These are phyloP conservation scores for Brettanomyces custersianus DNA, from an alignment of 805 yeast species.

Conservation along the genomic window DNA sequence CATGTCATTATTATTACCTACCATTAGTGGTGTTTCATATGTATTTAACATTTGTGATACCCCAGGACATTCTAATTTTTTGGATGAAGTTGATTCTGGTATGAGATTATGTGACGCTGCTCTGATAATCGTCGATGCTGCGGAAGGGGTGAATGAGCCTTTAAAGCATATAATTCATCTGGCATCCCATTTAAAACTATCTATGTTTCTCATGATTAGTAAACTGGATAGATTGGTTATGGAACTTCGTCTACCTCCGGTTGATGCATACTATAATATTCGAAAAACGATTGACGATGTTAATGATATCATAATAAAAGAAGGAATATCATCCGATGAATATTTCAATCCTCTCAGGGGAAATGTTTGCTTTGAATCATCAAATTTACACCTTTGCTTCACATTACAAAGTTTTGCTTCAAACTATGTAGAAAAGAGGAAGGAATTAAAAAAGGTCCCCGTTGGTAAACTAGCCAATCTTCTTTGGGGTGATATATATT, in stretches of 20 bases:
- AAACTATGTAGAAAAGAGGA: constrained; percentile 30
- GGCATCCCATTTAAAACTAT: constrained; percentile 40
- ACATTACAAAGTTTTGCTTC: constrained; percentile 56
- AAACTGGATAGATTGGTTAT: constrained; percentile 80
- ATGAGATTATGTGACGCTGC: constrained; percentile 56
- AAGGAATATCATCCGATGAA: constrained; percentile 7
- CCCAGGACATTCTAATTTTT: constrained; percentile 87
- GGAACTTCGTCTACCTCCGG: constrained; percentile 68
- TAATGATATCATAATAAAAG: constrained; percentile 40
- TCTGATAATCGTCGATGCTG: constrained; percentile 67
- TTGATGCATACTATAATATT: constrained; percentile 65
- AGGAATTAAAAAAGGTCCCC: constrained; percentile 17
- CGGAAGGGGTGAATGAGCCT: constrained; percentile 70
- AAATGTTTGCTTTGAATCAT: constrained; percentile 71
- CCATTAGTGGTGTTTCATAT: constrained; percentile 42
- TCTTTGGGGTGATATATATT: constrained; percentile 75
- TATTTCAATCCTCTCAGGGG: constrained; percentile 50
- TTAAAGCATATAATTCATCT: constrained; percentile 44
- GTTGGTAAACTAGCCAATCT: constrained; percentile 38
- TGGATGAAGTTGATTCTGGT: constrained; percentile 61
- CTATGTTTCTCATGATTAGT: constrained; percentile 57
- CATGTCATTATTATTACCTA: constrained; percentile 49
- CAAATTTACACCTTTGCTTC: constrained; percentile 55
- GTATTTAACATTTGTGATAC: constrained; percentile 66
- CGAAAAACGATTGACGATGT: constrained; percentile 51